Evolutionary conservation across 768 basidiomycete genomes (phyloP), one percentile per base, ranked within the genome.

Genomic region (Rhodotorula paludigena): DNA sequence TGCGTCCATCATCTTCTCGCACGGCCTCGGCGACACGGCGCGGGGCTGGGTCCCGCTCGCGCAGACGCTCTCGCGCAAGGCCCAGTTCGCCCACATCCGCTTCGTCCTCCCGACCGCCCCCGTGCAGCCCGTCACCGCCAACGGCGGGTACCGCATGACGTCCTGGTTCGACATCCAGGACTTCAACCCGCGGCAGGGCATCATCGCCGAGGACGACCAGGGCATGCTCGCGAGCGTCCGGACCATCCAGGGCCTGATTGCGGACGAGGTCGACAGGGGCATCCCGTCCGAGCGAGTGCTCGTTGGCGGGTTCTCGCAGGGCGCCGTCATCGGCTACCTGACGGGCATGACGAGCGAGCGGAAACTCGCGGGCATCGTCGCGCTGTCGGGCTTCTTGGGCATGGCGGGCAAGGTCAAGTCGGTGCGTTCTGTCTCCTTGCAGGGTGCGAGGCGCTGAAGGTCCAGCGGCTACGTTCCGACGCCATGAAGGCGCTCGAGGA

Each of bases 91-190:
- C 20, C 87, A 92, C 76, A 81, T 93, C 66, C 92, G 93, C 81
- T 97, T 90, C 89, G 80, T 96, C 52, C 81, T 96, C 33, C 91
- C 91, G 28, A 86, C 90, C 78, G 87, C 89, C 82, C 88, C 80
- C 68, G 72, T 68, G 68, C 84, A 83, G 67, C 80, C 85, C 12
- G 86, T 96, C 33, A 89, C 85, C 23, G 85, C 88, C 44, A 92
- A 92, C 77, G 81, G 83, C 69, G 87, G 87, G 71, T 83, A 85
- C 79, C 74, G 75, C 58, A 89, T 90, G 87, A 85, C 87, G n/a
- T 83, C 85, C 41, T 90, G 89, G 89, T 64, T 64, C 44, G 69
- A 57, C 20, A 53, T 58, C 36, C 52, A 39, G 35, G 41, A 57
- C 11, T 33, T 56, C 23, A 25, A 48, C 32, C 63, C 52, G 15